Conservation (phyloP, 257 asterid species). For the Coffea canephora region DNA sequence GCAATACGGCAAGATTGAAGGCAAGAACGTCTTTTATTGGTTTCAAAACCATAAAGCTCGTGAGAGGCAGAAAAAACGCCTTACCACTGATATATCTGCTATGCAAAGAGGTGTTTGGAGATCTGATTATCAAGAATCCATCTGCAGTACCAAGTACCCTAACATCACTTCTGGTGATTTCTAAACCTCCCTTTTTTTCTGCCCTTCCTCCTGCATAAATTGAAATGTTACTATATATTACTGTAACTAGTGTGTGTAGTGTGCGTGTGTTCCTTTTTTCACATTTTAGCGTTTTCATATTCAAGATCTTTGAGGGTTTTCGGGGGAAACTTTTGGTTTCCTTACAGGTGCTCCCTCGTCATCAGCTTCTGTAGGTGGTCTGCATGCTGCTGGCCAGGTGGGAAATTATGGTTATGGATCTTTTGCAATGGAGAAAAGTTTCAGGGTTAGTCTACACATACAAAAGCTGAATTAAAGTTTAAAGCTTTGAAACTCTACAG, state of each 20-base stretch:
- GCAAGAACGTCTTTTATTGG: slow-evolving; percentile 97
- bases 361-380: slow-evolving; percentile 39
- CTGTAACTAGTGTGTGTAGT: neutral
- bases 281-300: neutral
- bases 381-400: slow-evolving; percentile 29
- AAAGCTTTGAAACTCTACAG: neutral
- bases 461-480: no score
- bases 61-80: slow-evolving; percentile 92
- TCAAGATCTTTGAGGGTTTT: neutral
- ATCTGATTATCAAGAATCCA: slow-evolving; percentile 25
- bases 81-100: slow-evolving; percentile 38
- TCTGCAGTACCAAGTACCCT: slow-evolving; percentile 36
- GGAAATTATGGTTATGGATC: slow-evolving; percentile 67
- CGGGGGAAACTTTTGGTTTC: neutral
- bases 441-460: slow-evolving; percentile 46
- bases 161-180: slow-evolving; percentile 19
- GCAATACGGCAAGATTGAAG: slow-evolving; percentile 97
- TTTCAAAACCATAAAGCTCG: slow-evolving; percentile 98
- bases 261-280: neutral
- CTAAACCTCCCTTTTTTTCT: neutral
- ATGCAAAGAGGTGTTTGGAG: slow-evolving; percentile 30
- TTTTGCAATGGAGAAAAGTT: slow-evolving; percentile 72
- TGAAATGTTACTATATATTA: neutral
- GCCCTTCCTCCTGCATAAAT: neutral
- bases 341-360: slow-evolving; percentile 53